A percentile compares a stretch with the other conserved stretches of the same genome.
Evolutionary conservation across 179 eudicot genomes (phyloP).

Genomic region (Carnegiea gigantea): DNA sequence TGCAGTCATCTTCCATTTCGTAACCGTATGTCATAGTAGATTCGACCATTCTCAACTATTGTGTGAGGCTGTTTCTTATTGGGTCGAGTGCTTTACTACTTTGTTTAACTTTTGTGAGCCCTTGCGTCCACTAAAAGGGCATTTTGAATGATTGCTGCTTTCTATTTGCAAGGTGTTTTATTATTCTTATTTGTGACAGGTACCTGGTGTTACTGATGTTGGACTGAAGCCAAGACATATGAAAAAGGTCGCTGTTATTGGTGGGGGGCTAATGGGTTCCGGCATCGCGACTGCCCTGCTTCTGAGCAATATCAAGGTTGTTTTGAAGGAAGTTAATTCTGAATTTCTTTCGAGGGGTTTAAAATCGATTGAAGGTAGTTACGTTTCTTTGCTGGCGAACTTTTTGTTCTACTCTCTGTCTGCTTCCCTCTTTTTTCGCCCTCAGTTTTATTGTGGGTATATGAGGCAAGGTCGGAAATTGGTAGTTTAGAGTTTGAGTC

Average conservation of each 20-base stretch:
- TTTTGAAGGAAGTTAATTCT: conserved; percentile 81
- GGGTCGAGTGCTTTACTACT: not conserved
- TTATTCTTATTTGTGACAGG: conserved; percentile 44
- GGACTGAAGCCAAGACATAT: conserved; percentile 78
- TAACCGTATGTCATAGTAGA: not conserved
- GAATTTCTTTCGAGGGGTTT: conserved; percentile 77
- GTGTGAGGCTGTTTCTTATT: not conserved
- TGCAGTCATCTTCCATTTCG: not conserved
- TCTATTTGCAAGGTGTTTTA: conserved; percentile 14
- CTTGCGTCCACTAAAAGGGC: not conserved
- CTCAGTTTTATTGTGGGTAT: too few species aligned
- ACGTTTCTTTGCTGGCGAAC: not conserved
- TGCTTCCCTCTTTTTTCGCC: not conserved
- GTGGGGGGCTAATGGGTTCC: conserved; percentile 98
- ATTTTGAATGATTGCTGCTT: conserved; percentile 6
- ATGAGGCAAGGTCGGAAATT: conserved; percentile 1
- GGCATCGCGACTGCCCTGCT: conserved; percentile 93
- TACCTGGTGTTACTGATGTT: conserved; percentile 86
- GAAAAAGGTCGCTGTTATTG: conserved; percentile 86
- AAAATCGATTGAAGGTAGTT: conserved; percentile 65
- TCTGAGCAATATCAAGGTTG: conserved; percentile 59
- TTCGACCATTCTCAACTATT: not conserved
- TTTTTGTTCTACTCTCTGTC: conserved; percentile 1
- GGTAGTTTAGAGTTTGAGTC: not conserved
- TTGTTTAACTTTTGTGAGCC: not conserved